A percentile compares a stretch with the other conserved stretches of the same genome.
phyloP scores from a whole-genome alignment of 2,329 filamentous ascomycete genomes.

The Fusarium sp. region DNA sequence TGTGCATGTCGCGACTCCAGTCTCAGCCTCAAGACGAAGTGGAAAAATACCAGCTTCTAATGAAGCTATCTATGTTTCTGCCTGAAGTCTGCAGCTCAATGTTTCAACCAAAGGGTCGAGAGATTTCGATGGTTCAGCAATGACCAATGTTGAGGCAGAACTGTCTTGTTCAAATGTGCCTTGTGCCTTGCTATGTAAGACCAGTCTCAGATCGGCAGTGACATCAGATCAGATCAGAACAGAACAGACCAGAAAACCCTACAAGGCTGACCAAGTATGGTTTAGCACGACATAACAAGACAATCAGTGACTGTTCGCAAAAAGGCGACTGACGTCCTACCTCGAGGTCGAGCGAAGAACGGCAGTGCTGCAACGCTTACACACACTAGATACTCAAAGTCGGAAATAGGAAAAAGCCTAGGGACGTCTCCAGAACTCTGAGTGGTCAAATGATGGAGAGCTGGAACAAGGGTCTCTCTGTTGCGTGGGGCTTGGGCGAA shows the following conservation, averaged over 20 bases:
- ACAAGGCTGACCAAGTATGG: slow-evolving; percentile 41
- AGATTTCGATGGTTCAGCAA: slow-evolving; percentile 4
- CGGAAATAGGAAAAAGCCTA: slow-evolving; percentile 41
- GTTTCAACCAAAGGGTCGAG: slow-evolving; percentile 19
- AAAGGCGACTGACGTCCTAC: slow-evolving; percentile 15
- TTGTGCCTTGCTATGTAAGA: slow-evolving; percentile 28
- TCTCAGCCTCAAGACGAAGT: slow-evolving; percentile 45
- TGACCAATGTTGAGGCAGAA: slow-evolving; percentile 5
- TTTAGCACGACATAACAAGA: neutral
- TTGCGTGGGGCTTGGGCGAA: slow-evolving; percentile 42
- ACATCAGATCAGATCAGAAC: slow-evolving; percentile 35
- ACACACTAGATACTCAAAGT: slow-evolving; percentile 15
- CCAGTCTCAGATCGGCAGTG: slow-evolving; percentile 39
- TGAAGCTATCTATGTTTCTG: slow-evolving; percentile 18
- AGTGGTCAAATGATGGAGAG: slow-evolving; percentile 36
- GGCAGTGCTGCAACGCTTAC: slow-evolving; percentile 26
- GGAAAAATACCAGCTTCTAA: slow-evolving; percentile 40
- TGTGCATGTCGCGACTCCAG: slow-evolving; percentile 34
- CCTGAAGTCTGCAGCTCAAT: slow-evolving; percentile 10
- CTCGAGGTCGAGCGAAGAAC: slow-evolving; percentile 22
- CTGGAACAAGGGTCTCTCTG: slow-evolving; percentile 38
- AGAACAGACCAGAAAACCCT: slow-evolving; percentile 27
- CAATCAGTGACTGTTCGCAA: neutral
- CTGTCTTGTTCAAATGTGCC: slow-evolving; percentile 26
- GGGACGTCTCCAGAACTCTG: slow-evolving; percentile 22